Evolutionary conservation across 768 basidiomycete genomes (phyloP).

Genomic region (Boletus eberwhitei): DNA sequence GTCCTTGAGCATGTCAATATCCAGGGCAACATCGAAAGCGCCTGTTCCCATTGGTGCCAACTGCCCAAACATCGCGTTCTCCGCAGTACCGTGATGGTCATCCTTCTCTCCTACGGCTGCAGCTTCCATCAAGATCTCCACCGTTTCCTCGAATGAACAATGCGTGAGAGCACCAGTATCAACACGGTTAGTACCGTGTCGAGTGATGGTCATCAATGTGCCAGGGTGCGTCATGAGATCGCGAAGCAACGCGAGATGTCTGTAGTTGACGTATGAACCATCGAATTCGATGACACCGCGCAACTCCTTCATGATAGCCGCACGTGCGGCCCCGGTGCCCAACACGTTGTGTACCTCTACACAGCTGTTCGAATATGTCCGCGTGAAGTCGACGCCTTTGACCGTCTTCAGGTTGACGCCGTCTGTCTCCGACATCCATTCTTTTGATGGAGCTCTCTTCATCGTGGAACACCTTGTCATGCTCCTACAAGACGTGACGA

Average conservation of each 20-base stretch:
- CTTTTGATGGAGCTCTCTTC: constrained; percentile 67
- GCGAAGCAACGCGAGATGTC: constrained; percentile 93
- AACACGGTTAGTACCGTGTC: constrained; percentile 97
- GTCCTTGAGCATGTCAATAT: constrained; percentile 98
- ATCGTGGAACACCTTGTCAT: constrained; percentile 69
- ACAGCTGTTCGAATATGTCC: constrained; percentile 97
- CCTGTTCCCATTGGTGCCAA: constrained; percentile 99
- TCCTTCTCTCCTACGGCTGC: constrained; percentile 98
- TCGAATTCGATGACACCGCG: constrained; percentile 98
- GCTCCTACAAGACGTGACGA: constrained; percentile 83
- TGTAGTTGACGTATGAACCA: constrained; percentile 98
- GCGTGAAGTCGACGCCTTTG: constrained; percentile 88
- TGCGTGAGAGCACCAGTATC: constrained; percentile 98
- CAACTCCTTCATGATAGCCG: constrained; percentile 90
- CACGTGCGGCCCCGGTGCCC: constrained; percentile 95
- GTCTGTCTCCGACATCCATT: constrained; percentile 98
- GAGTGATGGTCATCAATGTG: constrained; percentile 94
- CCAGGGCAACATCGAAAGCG: constrained; percentile 90
- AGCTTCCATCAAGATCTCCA: constrained; percentile 98
- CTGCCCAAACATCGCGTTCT: constrained; percentile 98
- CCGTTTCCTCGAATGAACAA: constrained; percentile 99
- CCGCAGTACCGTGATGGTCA: constrained; percentile 95
- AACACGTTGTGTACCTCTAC: constrained; percentile 91
- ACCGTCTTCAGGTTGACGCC: constrained; percentile 95
- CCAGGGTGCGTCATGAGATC: constrained; percentile 99